Conservation (phyloP, 2,329 filamentous ascomycete species). For the Parafenestella ontariensis region DNA sequence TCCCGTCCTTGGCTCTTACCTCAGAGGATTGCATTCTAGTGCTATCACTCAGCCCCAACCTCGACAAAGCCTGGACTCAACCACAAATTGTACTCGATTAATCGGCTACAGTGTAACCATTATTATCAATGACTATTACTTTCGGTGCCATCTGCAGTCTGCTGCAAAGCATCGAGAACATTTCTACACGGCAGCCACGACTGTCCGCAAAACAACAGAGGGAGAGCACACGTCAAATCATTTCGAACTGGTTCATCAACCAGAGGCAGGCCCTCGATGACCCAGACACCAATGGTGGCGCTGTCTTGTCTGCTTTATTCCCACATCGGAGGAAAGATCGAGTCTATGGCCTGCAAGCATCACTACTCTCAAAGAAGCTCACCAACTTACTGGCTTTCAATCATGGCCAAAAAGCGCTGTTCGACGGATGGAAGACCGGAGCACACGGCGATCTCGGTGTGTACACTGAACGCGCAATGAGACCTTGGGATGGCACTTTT, state of each 20-base stretch:
- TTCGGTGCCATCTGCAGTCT: conserved; percentile 79
- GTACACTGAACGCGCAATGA: conserved; percentile 72
- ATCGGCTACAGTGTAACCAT: background rate
- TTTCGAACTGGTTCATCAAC: conserved; percentile 72
- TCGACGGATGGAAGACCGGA: conserved; percentile 68
- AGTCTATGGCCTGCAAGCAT: conserved; percentile 73
- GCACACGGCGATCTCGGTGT: conserved; percentile 72
- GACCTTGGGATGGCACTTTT: conserved; percentile 60
- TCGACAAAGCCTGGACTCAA: background rate
- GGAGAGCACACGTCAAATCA: conserved; percentile 41
- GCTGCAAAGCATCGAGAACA: conserved; percentile 69
- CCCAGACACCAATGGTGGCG: conserved; percentile 63
- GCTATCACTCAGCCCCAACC: background rate
- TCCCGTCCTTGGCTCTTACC: background rate
- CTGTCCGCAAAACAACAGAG: conserved; percentile 43
- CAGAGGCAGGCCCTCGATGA: conserved; percentile 67
- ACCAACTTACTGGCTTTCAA: conserved; percentile 71
- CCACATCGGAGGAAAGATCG: conserved; percentile 79
- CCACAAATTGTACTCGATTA: background rate
- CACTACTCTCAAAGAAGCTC: conserved; percentile 70
- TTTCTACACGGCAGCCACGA: conserved; percentile 52
- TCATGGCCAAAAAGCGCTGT: conserved; percentile 64
- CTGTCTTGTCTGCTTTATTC: conserved; percentile 77
- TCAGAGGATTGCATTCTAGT: background rate
- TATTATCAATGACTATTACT: conserved; percentile 63